phyloP scores from a whole-genome alignment of 192 early-diverging fungal genomes.

The Rhizoclosmatium sp. region DNA sequence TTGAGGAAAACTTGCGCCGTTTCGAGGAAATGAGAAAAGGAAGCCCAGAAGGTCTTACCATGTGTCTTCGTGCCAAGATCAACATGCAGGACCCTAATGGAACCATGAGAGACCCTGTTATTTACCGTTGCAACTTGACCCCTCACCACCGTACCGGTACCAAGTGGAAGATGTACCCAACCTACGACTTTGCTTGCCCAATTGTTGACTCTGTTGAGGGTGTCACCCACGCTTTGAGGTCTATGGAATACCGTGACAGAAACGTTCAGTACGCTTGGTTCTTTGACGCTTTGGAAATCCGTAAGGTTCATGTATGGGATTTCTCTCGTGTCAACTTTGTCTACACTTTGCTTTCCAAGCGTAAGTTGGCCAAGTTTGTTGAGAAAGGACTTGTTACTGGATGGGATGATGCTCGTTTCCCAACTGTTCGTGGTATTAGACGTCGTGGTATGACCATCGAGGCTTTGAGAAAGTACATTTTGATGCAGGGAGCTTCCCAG shows the following conservation, averaged over 20 bases:
- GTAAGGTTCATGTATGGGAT: conserved; percentile 94
- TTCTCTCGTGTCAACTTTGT: conserved; percentile 95
- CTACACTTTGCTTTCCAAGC: conserved; percentile 97
- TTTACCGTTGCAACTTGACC: conserved; percentile 91
- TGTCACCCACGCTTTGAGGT: conserved; percentile 96
- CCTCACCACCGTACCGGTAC: conserved; percentile 91
- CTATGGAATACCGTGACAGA: conserved; percentile 98
- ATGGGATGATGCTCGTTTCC: conserved; percentile 70
- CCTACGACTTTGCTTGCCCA: conserved; percentile 98
- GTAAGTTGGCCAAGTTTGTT: conserved; percentile 97
- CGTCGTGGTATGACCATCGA: conserved; percentile 98
- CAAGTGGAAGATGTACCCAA: conserved; percentile 97
- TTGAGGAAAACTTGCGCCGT: conserved; percentile 90
- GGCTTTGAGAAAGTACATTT: conserved; percentile 93
- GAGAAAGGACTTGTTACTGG: conserved; percentile 79
- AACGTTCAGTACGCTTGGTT: conserved; percentile 98
- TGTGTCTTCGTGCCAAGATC: conserved; percentile 96
- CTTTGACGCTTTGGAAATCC: conserved; percentile 82
- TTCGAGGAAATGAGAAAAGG: conserved; percentile 93
- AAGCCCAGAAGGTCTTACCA: conserved; percentile 75
- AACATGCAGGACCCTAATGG: conserved; percentile 86
- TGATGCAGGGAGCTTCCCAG: conserved; percentile 98
- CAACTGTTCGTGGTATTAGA: conserved; percentile 77
- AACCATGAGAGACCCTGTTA: conserved; percentile 94
- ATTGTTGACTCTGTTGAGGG: conserved; percentile 96